These are phyloP conservation scores for Ambrosia artemisiifolia DNA, from an alignment of 129 eudicot species.

Conservation along the genomic window DNA sequence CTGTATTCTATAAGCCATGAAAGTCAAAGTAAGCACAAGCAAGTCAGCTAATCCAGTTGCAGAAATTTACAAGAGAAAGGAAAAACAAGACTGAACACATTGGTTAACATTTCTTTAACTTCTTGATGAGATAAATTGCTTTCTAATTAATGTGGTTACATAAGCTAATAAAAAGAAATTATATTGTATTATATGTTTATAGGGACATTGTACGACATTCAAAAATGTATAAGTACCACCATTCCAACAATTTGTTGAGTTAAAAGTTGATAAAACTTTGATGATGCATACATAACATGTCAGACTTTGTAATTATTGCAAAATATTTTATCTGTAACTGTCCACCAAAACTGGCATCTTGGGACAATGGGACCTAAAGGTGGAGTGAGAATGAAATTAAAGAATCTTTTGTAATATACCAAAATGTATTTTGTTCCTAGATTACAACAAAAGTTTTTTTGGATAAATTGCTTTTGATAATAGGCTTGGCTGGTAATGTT, in stretches of 20 bases:
- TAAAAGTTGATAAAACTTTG: neutral
- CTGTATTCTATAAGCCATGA: conserved; percentile 12
- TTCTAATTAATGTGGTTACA: neutral
- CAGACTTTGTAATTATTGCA: neutral
- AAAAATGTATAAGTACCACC: neutral
- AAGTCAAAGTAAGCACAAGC: neutral
- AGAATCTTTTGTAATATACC: neutral
- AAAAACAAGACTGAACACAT: conserved; percentile 7
- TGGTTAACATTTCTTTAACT: conserved; percentile 5
- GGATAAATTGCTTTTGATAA: too few relatives aligned
- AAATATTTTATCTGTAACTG: neutral
- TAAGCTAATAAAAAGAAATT: neutral
- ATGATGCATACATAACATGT: neutral
- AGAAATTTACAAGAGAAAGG: neutral
- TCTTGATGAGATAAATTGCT: neutral
- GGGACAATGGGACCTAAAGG: neutral
- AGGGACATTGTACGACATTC: neutral
- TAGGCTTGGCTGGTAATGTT: too few relatives aligned
- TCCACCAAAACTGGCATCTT: neutral
- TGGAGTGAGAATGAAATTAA: neutral
- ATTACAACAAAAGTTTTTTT: neutral
- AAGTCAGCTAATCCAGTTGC: neutral
- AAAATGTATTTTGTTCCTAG: neutral
- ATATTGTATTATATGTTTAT: neutral
- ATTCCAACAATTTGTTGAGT: neutral